Base-by-base conservation (phyloP, 23 red algal species). In the Gracilariopsis chorda region DNA sequence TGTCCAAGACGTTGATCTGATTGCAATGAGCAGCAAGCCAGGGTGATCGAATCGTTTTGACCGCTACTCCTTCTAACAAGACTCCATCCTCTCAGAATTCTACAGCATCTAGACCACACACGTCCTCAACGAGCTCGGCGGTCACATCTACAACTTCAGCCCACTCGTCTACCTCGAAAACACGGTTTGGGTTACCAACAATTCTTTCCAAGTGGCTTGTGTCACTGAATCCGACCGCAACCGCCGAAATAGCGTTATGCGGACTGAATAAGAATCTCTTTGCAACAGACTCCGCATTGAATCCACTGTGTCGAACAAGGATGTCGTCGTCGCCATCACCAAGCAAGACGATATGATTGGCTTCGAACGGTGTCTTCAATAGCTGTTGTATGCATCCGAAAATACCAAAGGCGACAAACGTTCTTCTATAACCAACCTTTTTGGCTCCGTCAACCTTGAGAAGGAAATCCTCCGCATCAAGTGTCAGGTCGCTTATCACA, bases 181-280 rank as follows among this genome's bases (percentile, higher is more conserved):
- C 52, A 6, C 48, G 52, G 34, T 80, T 45, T 25, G 76, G 3
- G 52, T 45, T 59, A 1, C 76, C 76, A 2, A 59, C 52, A 57
- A 80, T 34, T 4, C 13, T 20, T 58, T 80, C 48, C 52, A 80
- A 14, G 32, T 34, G 45, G 16, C 21, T 30, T 1, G 76, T 80
- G 30, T 53, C 48, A 32, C 19, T 17, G 32, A 53, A 53, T 41
- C 76, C 76, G 27, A 80, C 76, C 6, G 76, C 76, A 1, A 80
- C 76, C 14, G 76, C 76, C 48, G 48, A 80, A 58, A 80, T 80
- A 17, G 39, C 39, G 34, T 57, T 80, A 27, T 80, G 51, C 16
- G 76, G 12, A 48, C 48, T 80, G 47, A 42, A 24, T 23, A 73
- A 36, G 52, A 80, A 57, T 2, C 32, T 9, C 2, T 49, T 3